Base-by-base conservation (phyloP, 2,329 filamentous ascomycete species). In the Penicillium sp. region DNA sequence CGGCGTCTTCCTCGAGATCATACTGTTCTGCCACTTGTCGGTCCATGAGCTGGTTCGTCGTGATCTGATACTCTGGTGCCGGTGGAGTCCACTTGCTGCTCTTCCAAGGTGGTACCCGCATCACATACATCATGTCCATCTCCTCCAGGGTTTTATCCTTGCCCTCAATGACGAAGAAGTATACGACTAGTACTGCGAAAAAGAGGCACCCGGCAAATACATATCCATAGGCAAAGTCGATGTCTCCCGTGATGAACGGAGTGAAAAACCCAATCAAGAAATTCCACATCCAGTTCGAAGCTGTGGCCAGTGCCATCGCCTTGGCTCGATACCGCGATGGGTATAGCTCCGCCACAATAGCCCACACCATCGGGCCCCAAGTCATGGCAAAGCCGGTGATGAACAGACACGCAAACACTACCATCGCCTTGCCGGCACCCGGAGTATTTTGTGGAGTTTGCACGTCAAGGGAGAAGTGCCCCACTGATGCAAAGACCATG, bases 261-360 rank as follows among this genome's bases (percentile, higher is more conserved):
- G 89, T 91, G 78, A 92, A 91, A 78, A 92, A 92, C 0, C 85
- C 83, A 59, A 90, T 79, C 66, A 88, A 73, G 72, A 91, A 91
- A 70, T 90, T 88, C 86, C 86, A 89, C 14, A 74, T 58, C 89
- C 89, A 93, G 75, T 92, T 93, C 13, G 88, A 85, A 0, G 88
- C 85, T 3, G 88, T 91, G 16, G 89, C 88, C 26, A 92, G 77
- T 1, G 89, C 90, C 83, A 92, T 90, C 47, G 87, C 86, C 72
- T 90, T 90, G 53, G 89, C 88, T 67, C 89, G 84, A 58, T 77
- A 78, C 33, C 75, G 72, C 4, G 69, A 71, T 7, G 76, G 76
- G 59, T 76, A 78, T 9, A 78, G 54, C 55, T 78, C 76, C 3
- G 74, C 72, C 25, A 76, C 75, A 35, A 81, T 78, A 0, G 79